These are phyloP conservation scores for Pythium inflatum DNA, from an alignment of 352 stramenopile species.

Conservation along the genomic window DNA sequence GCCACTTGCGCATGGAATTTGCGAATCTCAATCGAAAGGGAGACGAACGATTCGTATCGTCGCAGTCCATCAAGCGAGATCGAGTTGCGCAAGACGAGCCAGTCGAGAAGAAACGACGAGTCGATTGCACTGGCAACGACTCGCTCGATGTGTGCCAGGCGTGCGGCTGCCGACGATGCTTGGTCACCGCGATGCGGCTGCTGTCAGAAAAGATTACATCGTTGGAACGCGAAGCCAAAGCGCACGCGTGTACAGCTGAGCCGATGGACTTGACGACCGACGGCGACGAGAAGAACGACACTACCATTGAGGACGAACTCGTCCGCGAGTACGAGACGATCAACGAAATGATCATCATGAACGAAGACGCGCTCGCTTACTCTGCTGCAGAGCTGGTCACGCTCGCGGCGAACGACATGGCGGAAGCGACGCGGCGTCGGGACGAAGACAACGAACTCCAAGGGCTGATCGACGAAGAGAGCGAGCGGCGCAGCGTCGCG, in stretches of 20 bases:
- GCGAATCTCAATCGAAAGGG: background rate
- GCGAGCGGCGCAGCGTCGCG: conserved; percentile 37
- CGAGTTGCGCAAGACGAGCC: background rate
- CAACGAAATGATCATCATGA: conserved; percentile 26
- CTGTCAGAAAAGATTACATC: background rate
- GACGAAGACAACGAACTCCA: conserved; percentile 49
- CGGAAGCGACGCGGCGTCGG: conserved; percentile 36
- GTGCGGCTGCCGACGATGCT: conserved; percentile 20
- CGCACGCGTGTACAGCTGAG: background rate
- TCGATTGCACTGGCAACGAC: background rate
- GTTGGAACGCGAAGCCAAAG: background rate
- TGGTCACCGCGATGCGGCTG: background rate
- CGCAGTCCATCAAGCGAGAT: background rate
- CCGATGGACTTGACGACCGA: no score
- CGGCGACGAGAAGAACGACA: background rate
- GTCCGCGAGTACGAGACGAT: conserved; percentile 11
- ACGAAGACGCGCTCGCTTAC: conserved; percentile 46
- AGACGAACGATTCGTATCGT: background rate
- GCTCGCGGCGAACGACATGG: conserved; percentile 30
- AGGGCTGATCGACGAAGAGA: conserved; percentile 39
- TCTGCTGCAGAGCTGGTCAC: conserved; percentile 32
- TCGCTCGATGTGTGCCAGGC: conserved; percentile 1
- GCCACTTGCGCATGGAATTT: conserved; percentile 21
- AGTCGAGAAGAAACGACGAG: background rate
- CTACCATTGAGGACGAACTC: conserved; percentile 17